Evolutionary conservation across 768 basidiomycete species (phyloP).

Genomic region (Tricholoma terreum): DNA sequence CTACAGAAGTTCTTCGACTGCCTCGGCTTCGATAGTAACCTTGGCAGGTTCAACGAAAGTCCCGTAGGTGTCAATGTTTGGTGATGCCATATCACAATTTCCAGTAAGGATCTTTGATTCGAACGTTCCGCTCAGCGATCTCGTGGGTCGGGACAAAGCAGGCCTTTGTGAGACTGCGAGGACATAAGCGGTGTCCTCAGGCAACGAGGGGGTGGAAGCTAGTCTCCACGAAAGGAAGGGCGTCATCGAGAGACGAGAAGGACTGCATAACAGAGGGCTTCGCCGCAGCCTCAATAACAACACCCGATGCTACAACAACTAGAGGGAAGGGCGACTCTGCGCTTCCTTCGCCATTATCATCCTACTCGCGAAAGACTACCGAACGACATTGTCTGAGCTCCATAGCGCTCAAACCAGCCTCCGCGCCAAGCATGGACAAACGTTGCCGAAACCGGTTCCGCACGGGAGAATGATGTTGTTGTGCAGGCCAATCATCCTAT

Average conservation of each 20-base stretch:
- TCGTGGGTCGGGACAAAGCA: slow-evolving; percentile 92
- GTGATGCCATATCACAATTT: slow-evolving; percentile 92
- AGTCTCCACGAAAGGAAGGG: slow-evolving; percentile 65
- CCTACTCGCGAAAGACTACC: too few species aligned
- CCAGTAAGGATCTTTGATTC: slow-evolving; percentile 99
- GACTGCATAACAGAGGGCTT: slow-evolving; percentile 86
- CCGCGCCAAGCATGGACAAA: too few species aligned
- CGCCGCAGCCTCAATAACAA: slow-evolving; percentile 65
- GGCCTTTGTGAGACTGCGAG: slow-evolving; percentile 93
- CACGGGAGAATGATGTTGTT: too few species aligned
- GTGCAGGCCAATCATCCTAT: too few species aligned
- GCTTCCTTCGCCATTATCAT: too few species aligned
- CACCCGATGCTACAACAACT: too few species aligned
- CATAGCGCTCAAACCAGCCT: too few species aligned
- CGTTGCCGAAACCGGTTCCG: too few species aligned
- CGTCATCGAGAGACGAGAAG: slow-evolving; percentile 80
- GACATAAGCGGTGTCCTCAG: slow-evolving; percentile 95
- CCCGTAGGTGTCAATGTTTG: slow-evolving; percentile 75
- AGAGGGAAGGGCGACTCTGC: too few species aligned
- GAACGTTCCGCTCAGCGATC: slow-evolving; percentile 76
- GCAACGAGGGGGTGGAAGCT: slow-evolving; percentile 95
- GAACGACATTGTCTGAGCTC: too few species aligned
- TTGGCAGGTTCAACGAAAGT: slow-evolving; percentile 87
- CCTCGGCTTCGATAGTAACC: slow-evolving; percentile 71
- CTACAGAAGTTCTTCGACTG: slow-evolving; percentile 84